Base-by-base conservation (phyloP, 2,329 filamentous ascomycete species). In the Fusarium gaditjirri region DNA sequence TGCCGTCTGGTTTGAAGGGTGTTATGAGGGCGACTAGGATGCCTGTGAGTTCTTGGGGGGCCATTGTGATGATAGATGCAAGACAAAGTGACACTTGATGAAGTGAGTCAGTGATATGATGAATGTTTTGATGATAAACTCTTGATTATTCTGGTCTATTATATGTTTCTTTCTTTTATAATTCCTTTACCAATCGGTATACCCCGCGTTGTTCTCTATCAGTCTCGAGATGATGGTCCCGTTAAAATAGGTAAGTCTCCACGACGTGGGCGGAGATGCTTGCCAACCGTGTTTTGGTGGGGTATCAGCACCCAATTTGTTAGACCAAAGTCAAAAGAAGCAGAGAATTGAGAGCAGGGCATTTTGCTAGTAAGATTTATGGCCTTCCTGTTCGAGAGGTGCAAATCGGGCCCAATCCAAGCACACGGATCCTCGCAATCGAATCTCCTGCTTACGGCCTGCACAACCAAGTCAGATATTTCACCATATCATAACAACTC, bases 11-110 rank as follows among this genome's bases (percentile, higher is more conserved):
- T 3, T 80, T 84, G 76, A 83, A 86, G 5, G 84, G 84, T 23
- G 85, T 87, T 74, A 84, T 82, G 16, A 87, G 78, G 58, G 85
- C 85, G 42, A 86, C 85, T 69, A 86, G 79, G 64, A 87, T 85
- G 68, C 85, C 85, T 43, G 73, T 75, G 50, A 81, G 75, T 56
- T 75, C 77, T 60, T 71, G 52, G 35, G 71, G 59, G 2, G 74
- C 56, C 75, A 77, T 77, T 64, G 27, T 75, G 54, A 10, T 12
- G 8, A 41, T 35, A 19, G 36, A 38, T 47, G 11, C 12, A 6
- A 39, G 23, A 14, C 23, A 29, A 21, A 29, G 27, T 29, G 27
- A 29, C 27, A 29, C 27, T 29, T 7, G 8, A 29, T 38, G 11
- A 19, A 38, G 13, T 23, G 23, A 38, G 13, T 50, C 6, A 29